Evolutionary conservation across 768 basidiomycete genomes (phyloP).

Genomic region (Cystobasidium onofrii): DNA sequence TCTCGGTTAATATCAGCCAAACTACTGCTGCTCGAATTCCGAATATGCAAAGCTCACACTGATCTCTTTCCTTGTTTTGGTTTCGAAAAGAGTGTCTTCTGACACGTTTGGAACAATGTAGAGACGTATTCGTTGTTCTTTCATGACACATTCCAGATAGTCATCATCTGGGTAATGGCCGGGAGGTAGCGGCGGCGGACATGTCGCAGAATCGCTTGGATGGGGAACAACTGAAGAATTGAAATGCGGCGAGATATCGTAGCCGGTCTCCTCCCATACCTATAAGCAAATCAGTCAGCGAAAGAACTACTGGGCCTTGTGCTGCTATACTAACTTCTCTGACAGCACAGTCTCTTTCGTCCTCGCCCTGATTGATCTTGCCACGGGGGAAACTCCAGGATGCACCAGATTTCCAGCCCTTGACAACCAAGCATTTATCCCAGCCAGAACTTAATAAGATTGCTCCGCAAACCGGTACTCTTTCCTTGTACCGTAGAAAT

Average conservation of each 20-base stretch:
- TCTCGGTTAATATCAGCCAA: neutral
- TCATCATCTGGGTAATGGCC: conserved; percentile 51
- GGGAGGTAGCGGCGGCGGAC: conserved; percentile 25
- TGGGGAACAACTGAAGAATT: conserved; percentile 45
- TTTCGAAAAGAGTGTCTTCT: conserved; percentile 80
- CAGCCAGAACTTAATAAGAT: conserved; percentile 85
- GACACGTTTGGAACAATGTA: conserved; percentile 81
- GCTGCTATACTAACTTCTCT: conserved; percentile 63
- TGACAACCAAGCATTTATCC: conserved; percentile 96
- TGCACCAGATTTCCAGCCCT: conserved; percentile 93
- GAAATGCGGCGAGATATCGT: conserved; percentile 53
- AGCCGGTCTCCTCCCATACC: conserved; percentile 97
- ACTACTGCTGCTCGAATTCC: neutral
- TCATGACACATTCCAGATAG: conserved; percentile 75
- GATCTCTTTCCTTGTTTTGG: conserved; percentile 94
- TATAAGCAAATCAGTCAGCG: conserved; percentile 44
- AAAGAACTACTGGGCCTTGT: too few species aligned
- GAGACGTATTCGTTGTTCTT: conserved; percentile 80
- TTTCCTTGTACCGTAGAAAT: conserved; percentile 92
- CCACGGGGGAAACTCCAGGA: conserved; percentile 99
- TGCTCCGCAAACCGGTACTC: conserved; percentile 94
- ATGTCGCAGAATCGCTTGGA: conserved; percentile 52
- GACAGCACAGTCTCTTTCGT: conserved; percentile 70
- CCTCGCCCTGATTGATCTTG: conserved; percentile 96
- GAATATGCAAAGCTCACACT: conserved; percentile 49